Evolutionary conservation across 192 early-diverging fungal species (phyloP), one percentile per base, ranked within the genome.

Genomic region (Allomyces javanicus): DNA sequence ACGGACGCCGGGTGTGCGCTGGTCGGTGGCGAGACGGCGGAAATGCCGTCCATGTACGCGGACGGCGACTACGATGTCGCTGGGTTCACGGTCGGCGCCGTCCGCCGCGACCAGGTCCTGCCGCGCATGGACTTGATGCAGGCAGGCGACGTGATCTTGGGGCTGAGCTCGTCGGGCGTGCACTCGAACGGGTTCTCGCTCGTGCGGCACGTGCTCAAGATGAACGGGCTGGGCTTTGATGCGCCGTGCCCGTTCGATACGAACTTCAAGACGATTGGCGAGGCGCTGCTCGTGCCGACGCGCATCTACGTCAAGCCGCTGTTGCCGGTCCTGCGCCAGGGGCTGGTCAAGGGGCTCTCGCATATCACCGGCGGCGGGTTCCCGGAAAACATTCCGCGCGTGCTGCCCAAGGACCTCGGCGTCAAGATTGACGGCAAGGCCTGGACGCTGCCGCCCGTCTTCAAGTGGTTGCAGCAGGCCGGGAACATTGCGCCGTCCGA

Each of bases 181-280:
- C 96, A 99, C 74, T 96, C 95, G 17, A 99, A 99, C 69, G 96
- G 96, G n/a, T 99, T 89, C 84, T 96, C 94, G 27, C 81, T 99
- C 65, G 90, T 99, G 64, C 89, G 96, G 68, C 88, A 93, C 75
- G 84, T 97, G 43, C 80, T 81, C 17, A 71, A 74, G 40, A 78
- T 73, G 65, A 79, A 85, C 17, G 89, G 89, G 14, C 79, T 94
- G 55, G 74, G 79, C 61, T 89, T 87, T 69, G 73, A 80, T 66
- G 81, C 86, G 14, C 78, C 86, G 45, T 96, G 92, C 72, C 96
- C 96, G 21, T 98, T 88, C 79, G 75, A 82, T 65, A 67, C 79
- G 63, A 66, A 63, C 10, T 24, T 21, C 23, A 65, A 66, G 50
- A 85, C 86, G 12, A 70, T 99, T 5, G 96, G 94, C 58, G 75